A percentile compares a stretch with the other conserved stretches of the same genome.
Evolutionary conservation across 805 yeast genomes (phyloP).

Genomic region (Kazachstania psychrophila): DNA sequence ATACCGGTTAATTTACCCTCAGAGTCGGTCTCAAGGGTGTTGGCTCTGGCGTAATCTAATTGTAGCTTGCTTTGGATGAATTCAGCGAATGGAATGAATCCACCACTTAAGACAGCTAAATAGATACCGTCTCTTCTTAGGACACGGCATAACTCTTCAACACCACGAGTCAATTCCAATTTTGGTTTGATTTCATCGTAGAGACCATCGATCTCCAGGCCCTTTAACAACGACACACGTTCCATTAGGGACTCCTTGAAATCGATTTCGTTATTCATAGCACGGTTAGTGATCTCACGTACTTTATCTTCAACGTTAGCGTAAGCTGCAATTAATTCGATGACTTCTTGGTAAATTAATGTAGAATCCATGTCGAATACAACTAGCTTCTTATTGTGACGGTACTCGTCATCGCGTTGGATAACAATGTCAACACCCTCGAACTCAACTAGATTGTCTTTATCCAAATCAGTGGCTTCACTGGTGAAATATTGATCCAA

Average conservation of each 20-base stretch:
- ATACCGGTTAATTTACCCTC: conserved; percentile 56
- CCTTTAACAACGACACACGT: conserved; percentile 73
- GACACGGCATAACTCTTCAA: conserved; percentile 53
- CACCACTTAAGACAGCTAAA: conserved; percentile 88
- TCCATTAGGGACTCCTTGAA: conserved; percentile 69
- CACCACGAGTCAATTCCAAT: conserved; percentile 78
- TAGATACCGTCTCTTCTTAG: conserved; percentile 55
- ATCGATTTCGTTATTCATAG: conserved; percentile 96
- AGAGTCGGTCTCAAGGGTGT: conserved; percentile 44
- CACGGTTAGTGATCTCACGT: conserved; percentile 78
- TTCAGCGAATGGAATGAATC: conserved; percentile 81
- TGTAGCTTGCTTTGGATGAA: conserved; percentile 58
- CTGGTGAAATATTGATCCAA: conserved; percentile 9
- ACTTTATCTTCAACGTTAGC: conserved; percentile 88
- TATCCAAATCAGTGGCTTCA: not conserved
- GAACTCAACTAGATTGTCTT: not conserved
- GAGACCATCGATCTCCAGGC: conserved; percentile 59
- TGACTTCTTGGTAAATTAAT: conserved; percentile 89
- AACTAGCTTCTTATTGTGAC: conserved; percentile 41
- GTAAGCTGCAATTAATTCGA: conserved; percentile 87
- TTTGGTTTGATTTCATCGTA: conserved; percentile 73
- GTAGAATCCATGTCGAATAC: conserved; percentile 99
- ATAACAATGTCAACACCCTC: conserved; percentile 19
- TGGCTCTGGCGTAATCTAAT: conserved; percentile 86
- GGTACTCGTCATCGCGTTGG: conserved; percentile 15